Base-by-base conservation (phyloP, 2,329 filamentous ascomycete genomes). In the Apiospora hydei region DNA sequence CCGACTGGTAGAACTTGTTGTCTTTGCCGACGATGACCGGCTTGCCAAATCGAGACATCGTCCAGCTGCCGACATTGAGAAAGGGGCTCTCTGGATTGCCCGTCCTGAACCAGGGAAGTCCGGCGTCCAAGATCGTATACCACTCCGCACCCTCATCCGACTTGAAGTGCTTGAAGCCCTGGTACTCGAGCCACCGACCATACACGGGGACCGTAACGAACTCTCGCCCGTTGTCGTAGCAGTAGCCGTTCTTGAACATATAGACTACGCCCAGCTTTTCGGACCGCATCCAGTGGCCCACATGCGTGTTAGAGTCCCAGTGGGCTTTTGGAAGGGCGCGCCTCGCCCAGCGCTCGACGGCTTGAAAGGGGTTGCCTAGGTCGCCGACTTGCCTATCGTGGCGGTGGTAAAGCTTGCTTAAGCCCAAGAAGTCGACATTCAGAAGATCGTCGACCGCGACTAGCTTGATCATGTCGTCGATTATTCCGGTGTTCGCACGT, bases 261-360 rank as follows among this genome's bases (percentile, higher is more conserved):
- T 67, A 67, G 11, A 14, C 66, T 5, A 18, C 30, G 3, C 66
- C 66, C 66, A 44, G 5, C 13, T 2, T 3, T 11, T 44, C 10
- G 38, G 66, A 43, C 44, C 66, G 24, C 66, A 67, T 47, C 66
- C 66, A 67, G n/a, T 44, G 44, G 53, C 53, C 53, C 30, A 61
- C 53, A 7, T 61, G 30, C 6, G 4, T 21, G 26, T 61, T 10
- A 30, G 53, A 61, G 18, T 21, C 18, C 53, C 53, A 61, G 16
- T 11, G 10, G 8, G 18, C 18, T 1, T 7, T 30, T 4, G 57
- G 57, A n/a, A 64, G 30, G 18, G 57, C 57, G 18, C 18, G 30
- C 30, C 57, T 38, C 7, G 30, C 57, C 57, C 57, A 64, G 21
- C 57, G 34, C 34, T 64, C 57, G 34, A 64, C 34, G 10, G 18